A percentile compares a stretch with the other conserved stretches of the same genome.
Evolutionary conservation across 805 yeast species (phyloP).

Genomic region (Myxozyma vanderwaltii): DNA sequence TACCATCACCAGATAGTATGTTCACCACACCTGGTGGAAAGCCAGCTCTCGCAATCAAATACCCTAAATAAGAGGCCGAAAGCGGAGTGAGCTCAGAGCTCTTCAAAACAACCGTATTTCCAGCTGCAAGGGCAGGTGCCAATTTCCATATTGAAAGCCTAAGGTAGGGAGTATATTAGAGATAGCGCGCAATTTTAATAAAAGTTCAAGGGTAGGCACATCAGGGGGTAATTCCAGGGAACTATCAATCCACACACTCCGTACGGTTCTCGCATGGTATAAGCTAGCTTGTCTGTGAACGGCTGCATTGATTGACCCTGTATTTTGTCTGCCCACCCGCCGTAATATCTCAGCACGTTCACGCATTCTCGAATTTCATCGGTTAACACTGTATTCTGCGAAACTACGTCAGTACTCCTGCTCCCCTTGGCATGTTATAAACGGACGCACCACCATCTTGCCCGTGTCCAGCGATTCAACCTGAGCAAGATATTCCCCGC

Average conservation of each 20-base stretch:
- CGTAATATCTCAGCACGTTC: conserved; percentile 62
- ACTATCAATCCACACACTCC: conserved; percentile 70
- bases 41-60: conserved; percentile 62
- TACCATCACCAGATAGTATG: conserved; percentile 70
- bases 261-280: conserved; percentile 66
- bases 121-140: conserved; percentile 81
- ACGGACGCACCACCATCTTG: conserved; percentile 16
- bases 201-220: conserved; percentile 8
- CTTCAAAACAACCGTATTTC: conserved; percentile 71
- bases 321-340: conserved; percentile 67
- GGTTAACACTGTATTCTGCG: conserved; percentile 7
- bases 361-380: conserved; percentile 60
- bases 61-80: conserved; percentile 63
- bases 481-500: conserved; percentile 5
- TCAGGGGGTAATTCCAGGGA: conserved; percentile 72
- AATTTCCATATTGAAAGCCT: conserved; percentile 60
- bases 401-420: not conserved
- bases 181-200: not conserved
- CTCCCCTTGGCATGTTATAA: not conserved
- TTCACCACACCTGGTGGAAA: conserved; percentile 78
- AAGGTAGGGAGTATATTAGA: not conserved
- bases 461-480: conserved; percentile 29
- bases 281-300: conserved; percentile 60
- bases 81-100: conserved; percentile 78
- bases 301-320: conserved; percentile 63